These are phyloP conservation scores for Tolypocladium amazonense DNA, from an alignment of 2,329 filamentous ascomycete species.

Conservation along the genomic window DNA sequence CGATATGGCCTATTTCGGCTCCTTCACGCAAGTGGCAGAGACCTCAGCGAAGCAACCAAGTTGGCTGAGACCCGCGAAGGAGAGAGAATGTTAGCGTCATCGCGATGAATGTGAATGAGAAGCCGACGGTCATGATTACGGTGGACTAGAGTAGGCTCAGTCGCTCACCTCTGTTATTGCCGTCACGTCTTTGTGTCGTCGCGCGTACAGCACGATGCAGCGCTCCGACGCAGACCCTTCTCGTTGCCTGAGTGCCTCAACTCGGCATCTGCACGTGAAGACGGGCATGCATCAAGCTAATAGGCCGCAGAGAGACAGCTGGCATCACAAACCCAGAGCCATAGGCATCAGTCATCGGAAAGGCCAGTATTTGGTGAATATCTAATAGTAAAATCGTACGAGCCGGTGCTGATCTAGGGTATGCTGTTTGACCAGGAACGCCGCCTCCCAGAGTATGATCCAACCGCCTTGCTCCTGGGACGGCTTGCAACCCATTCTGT, in stretches of 20 bases:
- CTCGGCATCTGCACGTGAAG: neutral
- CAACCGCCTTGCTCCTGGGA: neutral
- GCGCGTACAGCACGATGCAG: neutral
- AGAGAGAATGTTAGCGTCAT: too few relatives aligned
- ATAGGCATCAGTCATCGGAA: neutral
- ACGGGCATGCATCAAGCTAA: neutral
- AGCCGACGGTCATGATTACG: neutral
- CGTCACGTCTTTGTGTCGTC: neutral
- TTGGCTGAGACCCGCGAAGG: too few relatives aligned
- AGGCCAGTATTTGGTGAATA: neutral
- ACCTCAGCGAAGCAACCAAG: too few relatives aligned
- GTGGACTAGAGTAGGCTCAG: neutral
- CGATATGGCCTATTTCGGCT: too few relatives aligned
- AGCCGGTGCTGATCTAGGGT: neutral
- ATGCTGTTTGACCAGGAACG: neutral
- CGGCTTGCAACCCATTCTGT: neutral
- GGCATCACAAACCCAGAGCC: neutral
- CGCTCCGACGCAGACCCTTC: too few relatives aligned
- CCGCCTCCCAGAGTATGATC: neutral
- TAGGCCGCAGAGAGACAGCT: neutral
- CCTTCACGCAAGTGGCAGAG: too few relatives aligned
- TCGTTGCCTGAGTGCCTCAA: neutral
- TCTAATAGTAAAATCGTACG: conserved; percentile 2
- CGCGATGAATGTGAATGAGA: neutral
- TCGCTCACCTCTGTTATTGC: neutral